These are phyloP conservation scores for Citrullus colocynthis DNA, from an alignment of 306 rosid species.

Conservation along the genomic window DNA sequence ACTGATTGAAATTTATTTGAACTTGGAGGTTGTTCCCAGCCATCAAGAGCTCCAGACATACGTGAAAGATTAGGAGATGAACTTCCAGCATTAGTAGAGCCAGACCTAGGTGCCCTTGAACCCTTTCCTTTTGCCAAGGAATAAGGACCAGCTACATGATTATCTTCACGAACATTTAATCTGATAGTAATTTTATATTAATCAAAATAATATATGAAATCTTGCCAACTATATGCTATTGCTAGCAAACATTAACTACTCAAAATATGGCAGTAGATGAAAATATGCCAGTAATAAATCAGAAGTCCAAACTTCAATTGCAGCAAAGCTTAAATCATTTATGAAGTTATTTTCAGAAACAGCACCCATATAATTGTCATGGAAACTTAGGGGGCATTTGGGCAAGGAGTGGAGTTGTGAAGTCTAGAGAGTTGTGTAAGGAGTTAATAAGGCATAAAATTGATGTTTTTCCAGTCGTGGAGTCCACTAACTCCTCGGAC, in stretches of 20 bases:
- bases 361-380: not conserved
- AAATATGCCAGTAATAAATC: not conserved
- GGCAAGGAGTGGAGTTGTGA: too few species aligned
- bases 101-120: slow-evolving; percentile 60
- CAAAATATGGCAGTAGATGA: not conserved
- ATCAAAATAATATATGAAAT: not conserved
- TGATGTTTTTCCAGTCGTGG: too few species aligned
- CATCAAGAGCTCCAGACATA: slow-evolving; percentile 40
- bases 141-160: slow-evolving; percentile 29
- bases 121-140: slow-evolving; percentile 53
- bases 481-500: too few species aligned
- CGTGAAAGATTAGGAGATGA: slow-evolving; percentile 43
- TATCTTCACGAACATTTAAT: slow-evolving; percentile 39
- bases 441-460: too few species aligned
- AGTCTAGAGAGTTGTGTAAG: too few species aligned
- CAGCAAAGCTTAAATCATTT: not conserved
- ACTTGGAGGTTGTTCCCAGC: slow-evolving; percentile 46
- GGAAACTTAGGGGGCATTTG: not conserved
- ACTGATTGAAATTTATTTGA: slow-evolving; percentile 33
- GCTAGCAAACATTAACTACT: not conserved
- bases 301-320: not conserved
- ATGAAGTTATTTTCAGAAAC: not conserved
- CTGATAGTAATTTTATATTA: slow-evolving; percentile 18
- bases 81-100: slow-evolving; percentile 36
- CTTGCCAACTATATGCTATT: not conserved